These are phyloP conservation scores for Pyricularia sp. DNA, from an alignment of 2,329 filamentous ascomycete genomes.

Conservation along the genomic window DNA sequence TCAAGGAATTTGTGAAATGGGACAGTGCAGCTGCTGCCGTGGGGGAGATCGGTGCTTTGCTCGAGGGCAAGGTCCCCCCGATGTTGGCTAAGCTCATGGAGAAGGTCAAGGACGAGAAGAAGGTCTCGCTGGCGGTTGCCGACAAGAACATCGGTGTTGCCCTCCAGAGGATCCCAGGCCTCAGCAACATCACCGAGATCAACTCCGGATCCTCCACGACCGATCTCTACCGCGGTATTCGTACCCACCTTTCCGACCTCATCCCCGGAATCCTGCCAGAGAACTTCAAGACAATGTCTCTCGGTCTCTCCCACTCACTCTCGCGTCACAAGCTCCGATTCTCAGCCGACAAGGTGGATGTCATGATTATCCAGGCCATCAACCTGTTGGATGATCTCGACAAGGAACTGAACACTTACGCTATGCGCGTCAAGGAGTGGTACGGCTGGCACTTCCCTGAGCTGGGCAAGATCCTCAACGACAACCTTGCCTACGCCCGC, in stretches of 20 bases:
- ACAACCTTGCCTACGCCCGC: constrained; percentile 87
- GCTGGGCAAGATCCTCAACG: constrained; percentile 90
- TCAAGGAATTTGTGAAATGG: constrained; percentile 97
- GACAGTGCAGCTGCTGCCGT: constrained; percentile 83
- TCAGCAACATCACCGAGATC: constrained; percentile 65
- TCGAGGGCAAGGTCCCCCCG: constrained; percentile 89
- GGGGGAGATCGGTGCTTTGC: constrained; percentile 76
- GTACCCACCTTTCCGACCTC: constrained; percentile 76
- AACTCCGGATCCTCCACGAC: constrained; percentile 67
- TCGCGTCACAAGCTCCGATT: constrained; percentile 98
- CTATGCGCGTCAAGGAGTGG: constrained; percentile 99
- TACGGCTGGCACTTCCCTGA: constrained; percentile 99
- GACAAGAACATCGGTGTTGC: constrained; percentile 85
- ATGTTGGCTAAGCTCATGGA: constrained; percentile 73
- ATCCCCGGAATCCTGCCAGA: constrained; percentile 77
- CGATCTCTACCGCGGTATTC: constrained; percentile 89
- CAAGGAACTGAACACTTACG: constrained; percentile 97
- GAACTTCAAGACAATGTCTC: constrained; percentile 84
- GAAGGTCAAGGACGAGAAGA: constrained; percentile 92
- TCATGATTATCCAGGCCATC: constrained; percentile 98
- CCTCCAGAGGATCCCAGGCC: constrained; percentile 80
- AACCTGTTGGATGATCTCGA: constrained; percentile 88
- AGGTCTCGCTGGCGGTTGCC: constrained; percentile 84
- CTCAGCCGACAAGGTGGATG: constrained; percentile 95
- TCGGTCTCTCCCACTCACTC: constrained; percentile 93